Base-by-base conservation (phyloP, 352 stramenopile species). In the Globisporangium polare region DNA sequence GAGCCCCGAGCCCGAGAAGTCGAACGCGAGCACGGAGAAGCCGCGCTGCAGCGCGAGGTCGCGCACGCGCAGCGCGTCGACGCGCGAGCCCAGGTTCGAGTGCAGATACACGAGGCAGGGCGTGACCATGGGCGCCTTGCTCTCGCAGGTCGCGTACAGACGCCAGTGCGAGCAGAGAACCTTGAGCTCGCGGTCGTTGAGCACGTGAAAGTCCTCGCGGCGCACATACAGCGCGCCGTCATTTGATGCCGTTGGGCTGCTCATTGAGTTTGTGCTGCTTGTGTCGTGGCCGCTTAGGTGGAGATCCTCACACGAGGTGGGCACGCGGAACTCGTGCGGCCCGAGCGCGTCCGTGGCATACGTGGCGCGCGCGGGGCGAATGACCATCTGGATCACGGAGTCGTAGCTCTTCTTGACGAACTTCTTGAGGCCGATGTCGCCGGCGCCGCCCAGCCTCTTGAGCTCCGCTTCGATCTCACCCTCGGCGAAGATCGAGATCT, bases 401-500 rank as follows among this genome's bases (percentile, higher is more conserved):
- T 85, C 74, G 66, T 93, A 95, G 53, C 82, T 74, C 29, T 85
- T 82, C 43, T 74, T 81, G 27, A 95, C 66, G 46, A 92, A 56
- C 55, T 92, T 73, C 69, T 90, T 89, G 61, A 91, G 67, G 50
- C 79, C 89, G 47, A 85, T 73, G 68, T 95, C 74, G 54, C 77
- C 79, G 0, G 77, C 71, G 64, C 79, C 84, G 55, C 82, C 80
- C 13, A 79, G 72, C 2, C 72, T 72, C 62, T 80, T 77, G 62
- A 95, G 80, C 63, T 90, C 83, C 12, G 72, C 72, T 53, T 94
- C 85, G 53, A 93, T 63, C 60, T 94, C 83, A 52, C 85, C 87
- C 37, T 90, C 80, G 13, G 74, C 81, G 63, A 94, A 95, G 67
- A 95, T 92, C 58, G 81, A 72, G 68, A 95, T 91, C 59, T 90